Percentiles rank a stretch among this genome's conserved stretches.
These are phyloP conservation scores for Aspergillus sparsus DNA, from an alignment of 495 filamentous ascomycete species.

Conservation along the genomic window DNA sequence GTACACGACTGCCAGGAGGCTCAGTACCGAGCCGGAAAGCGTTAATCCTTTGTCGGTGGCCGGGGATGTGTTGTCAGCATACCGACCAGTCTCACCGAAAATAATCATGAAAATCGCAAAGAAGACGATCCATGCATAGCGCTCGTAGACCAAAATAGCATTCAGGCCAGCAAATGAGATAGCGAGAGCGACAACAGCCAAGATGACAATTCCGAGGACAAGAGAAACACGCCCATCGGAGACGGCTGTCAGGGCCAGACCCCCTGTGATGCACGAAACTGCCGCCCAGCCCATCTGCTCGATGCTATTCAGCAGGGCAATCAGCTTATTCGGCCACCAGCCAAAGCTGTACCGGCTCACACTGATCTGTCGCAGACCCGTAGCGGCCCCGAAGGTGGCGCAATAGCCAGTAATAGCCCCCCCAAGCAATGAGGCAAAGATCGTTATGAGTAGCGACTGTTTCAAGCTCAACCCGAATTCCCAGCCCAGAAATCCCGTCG, in stretches of 20 bases:
- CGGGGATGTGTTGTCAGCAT: slow-evolving; percentile 3
- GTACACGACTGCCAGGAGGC: slow-evolving; percentile 12
- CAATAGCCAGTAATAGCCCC: slow-evolving; percentile 1
- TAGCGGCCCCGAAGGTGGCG: slow-evolving; percentile 52
- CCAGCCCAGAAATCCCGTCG: slow-evolving; percentile 14
- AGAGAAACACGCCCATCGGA: slow-evolving; percentile 12
- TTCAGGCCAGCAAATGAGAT: slow-evolving; percentile 12
- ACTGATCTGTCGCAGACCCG: slow-evolving; percentile 55
- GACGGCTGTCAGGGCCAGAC: slow-evolving; percentile 7
- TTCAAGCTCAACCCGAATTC: slow-evolving; percentile 9
- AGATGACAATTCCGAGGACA: slow-evolving; percentile 8
- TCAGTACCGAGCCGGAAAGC: slow-evolving; percentile 7
- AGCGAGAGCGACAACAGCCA: slow-evolving; percentile 7
- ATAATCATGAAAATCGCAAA: slow-evolving; percentile 14
- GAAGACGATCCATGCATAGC: slow-evolving; percentile 15
- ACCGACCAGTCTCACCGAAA: slow-evolving; percentile 5
- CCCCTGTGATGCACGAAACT: slow-evolving; percentile 11
- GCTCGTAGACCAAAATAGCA: slow-evolving; percentile 12
- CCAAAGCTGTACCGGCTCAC: slow-evolving; percentile 58
- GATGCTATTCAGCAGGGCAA: slow-evolving; percentile 53
- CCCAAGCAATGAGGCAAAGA: slow-evolving; percentile 8
- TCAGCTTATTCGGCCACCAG: slow-evolving; percentile 53
- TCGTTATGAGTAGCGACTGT: slow-evolving; percentile 11
- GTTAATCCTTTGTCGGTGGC: not conserved
- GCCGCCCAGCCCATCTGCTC: slow-evolving; percentile 50